These are phyloP conservation scores for Apiospora marii DNA, from an alignment of 2,329 filamentous ascomycete genomes.

Conservation along the genomic window DNA sequence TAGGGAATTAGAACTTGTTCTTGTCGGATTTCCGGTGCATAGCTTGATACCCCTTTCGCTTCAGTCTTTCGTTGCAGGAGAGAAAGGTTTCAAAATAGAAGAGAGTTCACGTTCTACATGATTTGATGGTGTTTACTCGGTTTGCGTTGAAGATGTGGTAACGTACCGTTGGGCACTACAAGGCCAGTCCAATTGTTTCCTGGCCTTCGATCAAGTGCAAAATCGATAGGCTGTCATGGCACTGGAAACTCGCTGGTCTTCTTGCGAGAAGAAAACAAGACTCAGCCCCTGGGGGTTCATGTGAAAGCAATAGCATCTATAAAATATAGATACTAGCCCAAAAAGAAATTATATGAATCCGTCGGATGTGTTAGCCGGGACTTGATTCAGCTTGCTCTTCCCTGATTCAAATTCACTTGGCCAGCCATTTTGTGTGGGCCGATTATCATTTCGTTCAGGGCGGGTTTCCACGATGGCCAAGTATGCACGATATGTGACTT, in stretches of 20 bases:
- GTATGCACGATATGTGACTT: not conserved
- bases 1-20: not conserved
- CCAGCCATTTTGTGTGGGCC: not conserved
- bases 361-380: not conserved
- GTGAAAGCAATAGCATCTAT: not conserved
- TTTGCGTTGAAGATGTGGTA: not conserved
- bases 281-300: not conserved
- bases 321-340: not conserved
- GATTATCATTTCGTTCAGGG: not conserved
- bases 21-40: not conserved
- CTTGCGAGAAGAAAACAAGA: no score
- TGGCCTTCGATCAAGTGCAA: not conserved
- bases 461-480: not conserved
- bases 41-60: slow-evolving; percentile 9
- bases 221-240: not conserved
- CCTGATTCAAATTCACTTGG: not conserved
- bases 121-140: not conserved
- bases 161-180: no score
- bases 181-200: not conserved
- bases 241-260: not conserved
- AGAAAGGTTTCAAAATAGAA: not conserved
- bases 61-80: not conserved
- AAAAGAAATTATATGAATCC: not conserved
- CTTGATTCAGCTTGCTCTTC: not conserved
- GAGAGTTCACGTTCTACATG: not conserved